Percentiles rank a stretch among this genome's conserved stretches.
Conservation (phyloP, 75 land plant genomes). For the Selaginella moellendorffii region DNA sequence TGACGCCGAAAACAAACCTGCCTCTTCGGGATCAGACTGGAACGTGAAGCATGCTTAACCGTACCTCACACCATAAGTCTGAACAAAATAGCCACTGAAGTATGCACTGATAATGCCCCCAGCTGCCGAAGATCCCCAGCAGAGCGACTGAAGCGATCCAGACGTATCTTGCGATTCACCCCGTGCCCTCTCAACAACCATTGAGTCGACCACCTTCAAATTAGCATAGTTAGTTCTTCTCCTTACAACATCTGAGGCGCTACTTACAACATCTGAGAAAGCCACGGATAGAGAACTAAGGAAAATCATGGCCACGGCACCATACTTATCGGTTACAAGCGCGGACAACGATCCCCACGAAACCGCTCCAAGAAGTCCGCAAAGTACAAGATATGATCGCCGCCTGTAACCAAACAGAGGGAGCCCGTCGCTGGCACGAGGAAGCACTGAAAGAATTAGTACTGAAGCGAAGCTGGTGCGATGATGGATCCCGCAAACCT, state of each 20-base stretch:
- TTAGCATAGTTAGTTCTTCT: slow-evolving; percentile 22
- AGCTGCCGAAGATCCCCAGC: slow-evolving; percentile 97
- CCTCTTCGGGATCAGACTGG: too few species aligned
- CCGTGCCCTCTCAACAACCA: slow-evolving; percentile 98
- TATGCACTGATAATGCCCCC: slow-evolving; percentile 97
- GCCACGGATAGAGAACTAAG: slow-evolving; percentile 97
- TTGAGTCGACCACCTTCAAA: slow-evolving; percentile 90
- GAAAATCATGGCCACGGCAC: slow-evolving; percentile 72
- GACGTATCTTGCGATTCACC: slow-evolving; percentile 89
- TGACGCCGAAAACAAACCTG: slow-evolving; percentile 97
- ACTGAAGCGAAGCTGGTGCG: not conserved
- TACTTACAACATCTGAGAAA: slow-evolving; percentile 95
- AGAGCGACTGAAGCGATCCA: slow-evolving; percentile 91
- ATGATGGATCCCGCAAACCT: slow-evolving; percentile 40
- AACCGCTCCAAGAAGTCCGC: slow-evolving; percentile 83
- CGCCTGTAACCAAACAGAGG: slow-evolving; percentile 98
- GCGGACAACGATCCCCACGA: slow-evolving; percentile 84
- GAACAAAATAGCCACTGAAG: slow-evolving; percentile 92
- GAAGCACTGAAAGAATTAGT: not conserved
- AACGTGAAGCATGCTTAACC: not conserved
- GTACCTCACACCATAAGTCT: slow-evolving; percentile 87
- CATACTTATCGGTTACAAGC: slow-evolving; percentile 76
- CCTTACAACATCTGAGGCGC: too few species aligned
- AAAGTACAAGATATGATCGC: slow-evolving; percentile 82
- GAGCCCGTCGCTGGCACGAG: slow-evolving; percentile 61